A percentile compares a stretch with the other conserved stretches of the same genome.
Evolutionary conservation across 2,329 filamentous ascomycete species (phyloP).

Genomic region (Shiraia sp.): DNA sequence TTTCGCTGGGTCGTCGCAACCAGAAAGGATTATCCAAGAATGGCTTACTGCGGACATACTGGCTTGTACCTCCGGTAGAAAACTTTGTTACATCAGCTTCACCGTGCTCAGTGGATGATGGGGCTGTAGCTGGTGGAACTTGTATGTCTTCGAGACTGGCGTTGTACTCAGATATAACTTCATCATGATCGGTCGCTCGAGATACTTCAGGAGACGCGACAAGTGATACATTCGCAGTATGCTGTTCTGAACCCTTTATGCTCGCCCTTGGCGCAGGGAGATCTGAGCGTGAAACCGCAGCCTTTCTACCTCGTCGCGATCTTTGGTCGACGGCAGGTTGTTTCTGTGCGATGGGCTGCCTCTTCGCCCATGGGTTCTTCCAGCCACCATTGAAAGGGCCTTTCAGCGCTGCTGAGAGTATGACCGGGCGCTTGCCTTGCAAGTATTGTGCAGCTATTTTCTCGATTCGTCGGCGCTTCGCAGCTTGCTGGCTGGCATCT

Average conservation of each 20-base stretch:
- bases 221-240: conserved; percentile 2
- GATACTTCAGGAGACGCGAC: conserved; percentile 23
- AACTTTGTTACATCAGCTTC: conserved; percentile 14
- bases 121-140: conserved; percentile 21
- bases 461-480: conserved; percentile 62
- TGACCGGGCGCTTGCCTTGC: conserved; percentile 57
- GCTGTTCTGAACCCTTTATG: neutral
- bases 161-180: conserved; percentile 7
- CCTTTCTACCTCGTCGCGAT: neutral
- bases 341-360: neutral
- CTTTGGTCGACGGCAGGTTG: neutral
- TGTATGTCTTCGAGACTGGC: conserved; percentile 15
- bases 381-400: conserved; percentile 61
- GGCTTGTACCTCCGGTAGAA: conserved; percentile 21
- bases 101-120: conserved; percentile 12
- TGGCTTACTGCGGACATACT: conserved; percentile 11
- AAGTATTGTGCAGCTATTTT: conserved; percentile 62
- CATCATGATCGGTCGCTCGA: conserved; percentile 10
- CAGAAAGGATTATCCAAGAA: conserved; percentile 23
- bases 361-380: conserved; percentile 42
- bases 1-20: conserved; percentile 22
- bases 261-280: neutral
- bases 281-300: neutral
- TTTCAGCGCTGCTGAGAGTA: conserved; percentile 64
- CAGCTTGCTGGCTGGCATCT: conserved; percentile 58